phyloP scores from a whole-genome alignment of 2,329 filamentous ascomycete species.

The Fusarium sp. region DNA sequence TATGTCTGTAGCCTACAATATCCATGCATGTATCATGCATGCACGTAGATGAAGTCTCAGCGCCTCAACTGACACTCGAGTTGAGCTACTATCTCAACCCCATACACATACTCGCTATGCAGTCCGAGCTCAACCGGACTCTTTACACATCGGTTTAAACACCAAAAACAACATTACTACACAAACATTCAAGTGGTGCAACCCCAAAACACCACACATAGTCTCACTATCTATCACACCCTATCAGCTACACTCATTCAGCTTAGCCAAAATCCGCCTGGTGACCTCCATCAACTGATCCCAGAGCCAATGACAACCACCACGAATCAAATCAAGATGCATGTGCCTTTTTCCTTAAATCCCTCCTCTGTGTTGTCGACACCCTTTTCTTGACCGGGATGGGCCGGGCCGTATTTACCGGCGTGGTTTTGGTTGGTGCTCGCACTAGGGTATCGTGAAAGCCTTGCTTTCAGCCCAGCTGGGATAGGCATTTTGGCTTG shows the following conservation, averaged over 20 bases:
- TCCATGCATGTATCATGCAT: neutral
- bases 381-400: conserved; percentile 29
- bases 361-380: neutral
- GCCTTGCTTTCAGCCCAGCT: conserved; percentile 24
- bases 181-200: conserved; percentile 11
- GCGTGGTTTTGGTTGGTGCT: conserved; percentile 8
- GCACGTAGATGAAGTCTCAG: neutral
- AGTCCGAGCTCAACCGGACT: neutral
- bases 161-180: neutral
- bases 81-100: conserved; percentile 2
- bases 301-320: neutral
- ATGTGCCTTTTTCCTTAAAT: conserved; percentile 2
- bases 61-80: conserved; percentile 2
- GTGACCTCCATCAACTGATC: conserved; percentile 36
- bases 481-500: neutral
- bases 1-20: neutral
- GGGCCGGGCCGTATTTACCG: conserved; percentile 31
- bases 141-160: neutral
- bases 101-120: neutral
- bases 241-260: conserved; percentile 1
- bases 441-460: conserved; percentile 6
- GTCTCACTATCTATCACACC: conserved; percentile 10
- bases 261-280: conserved; percentile 20
- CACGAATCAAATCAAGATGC: conserved; percentile 26
- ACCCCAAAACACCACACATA: conserved; percentile 10